Evolutionary conservation across 805 yeast species (phyloP).

Genomic region (Yarrowia yakushimensis): DNA sequence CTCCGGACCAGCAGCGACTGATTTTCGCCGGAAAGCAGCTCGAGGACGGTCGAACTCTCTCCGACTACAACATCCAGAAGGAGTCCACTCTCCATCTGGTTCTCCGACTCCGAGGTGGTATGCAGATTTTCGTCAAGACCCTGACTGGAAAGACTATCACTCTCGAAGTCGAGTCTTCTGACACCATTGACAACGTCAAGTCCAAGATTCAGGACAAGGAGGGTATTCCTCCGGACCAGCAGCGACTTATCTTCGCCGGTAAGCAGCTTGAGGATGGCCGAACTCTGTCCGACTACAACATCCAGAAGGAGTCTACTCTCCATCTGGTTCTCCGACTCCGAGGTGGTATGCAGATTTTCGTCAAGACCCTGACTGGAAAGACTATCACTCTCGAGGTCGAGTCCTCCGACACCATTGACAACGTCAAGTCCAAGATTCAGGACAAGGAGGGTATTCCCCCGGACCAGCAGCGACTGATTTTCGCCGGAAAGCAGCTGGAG

Average conservation of each 20-base stretch:
- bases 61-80: constrained; percentile 94
- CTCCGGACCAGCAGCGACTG: constrained; percentile 93
- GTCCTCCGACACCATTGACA: constrained; percentile 92
- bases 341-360: constrained; percentile 82
- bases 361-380: constrained; percentile 85
- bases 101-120: constrained; percentile 83
- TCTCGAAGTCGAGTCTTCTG: constrained; percentile 85
- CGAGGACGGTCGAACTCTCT: constrained; percentile 90
- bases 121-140: constrained; percentile 79
- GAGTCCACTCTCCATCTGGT: constrained; percentile 85
- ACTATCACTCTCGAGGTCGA: constrained; percentile 86
- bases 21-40: constrained; percentile 95
- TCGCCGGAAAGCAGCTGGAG: constrained; percentile 94
- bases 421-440: constrained; percentile 90
- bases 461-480: constrained; percentile 90
- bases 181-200: constrained; percentile 92
- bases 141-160: constrained; percentile 89
- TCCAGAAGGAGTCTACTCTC: constrained; percentile 86
- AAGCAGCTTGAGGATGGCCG: constrained; percentile 94
- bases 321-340: constrained; percentile 83
- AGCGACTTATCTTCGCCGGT: constrained; percentile 92
- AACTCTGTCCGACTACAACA: constrained; percentile 89
- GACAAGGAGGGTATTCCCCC: constrained; percentile 97
- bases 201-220: constrained; percentile 94
- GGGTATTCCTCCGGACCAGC: constrained; percentile 96